Evolutionary conservation across 192 early-diverging fungal genomes (phyloP).

Genomic region (Rhizophagus sp.): DNA sequence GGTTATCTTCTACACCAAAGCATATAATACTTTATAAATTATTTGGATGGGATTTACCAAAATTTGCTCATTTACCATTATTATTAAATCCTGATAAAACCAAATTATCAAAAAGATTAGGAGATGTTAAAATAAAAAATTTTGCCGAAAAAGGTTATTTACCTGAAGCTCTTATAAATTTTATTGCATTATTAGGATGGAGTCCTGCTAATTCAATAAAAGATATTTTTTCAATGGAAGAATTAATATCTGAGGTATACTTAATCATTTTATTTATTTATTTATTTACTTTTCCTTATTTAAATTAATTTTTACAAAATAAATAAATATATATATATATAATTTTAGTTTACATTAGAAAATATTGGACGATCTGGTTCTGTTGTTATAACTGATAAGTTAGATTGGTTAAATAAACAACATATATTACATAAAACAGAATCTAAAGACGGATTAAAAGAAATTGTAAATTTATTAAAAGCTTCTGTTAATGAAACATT

Average conservation of each 20-base stretch:
- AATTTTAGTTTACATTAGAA: slow-evolving; percentile 53
- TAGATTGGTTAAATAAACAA: slow-evolving; percentile 76
- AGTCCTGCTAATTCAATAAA: slow-evolving; percentile 53
- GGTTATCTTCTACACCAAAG: slow-evolving; percentile 93
- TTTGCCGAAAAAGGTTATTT: slow-evolving; percentile 79
- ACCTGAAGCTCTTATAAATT: slow-evolving; percentile 85
- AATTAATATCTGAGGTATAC: slow-evolving; percentile 54
- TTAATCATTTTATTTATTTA: neutral
- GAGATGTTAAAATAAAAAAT: slow-evolving; percentile 72
- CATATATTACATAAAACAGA: slow-evolving; percentile 54
- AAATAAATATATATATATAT: slow-evolving; percentile 6
- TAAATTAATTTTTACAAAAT: neutral
- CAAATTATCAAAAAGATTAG: slow-evolving; percentile 90
- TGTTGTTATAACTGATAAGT: slow-evolving; percentile 65
- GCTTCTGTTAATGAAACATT: slow-evolving; percentile 34
- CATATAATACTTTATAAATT: slow-evolving; percentile 83
- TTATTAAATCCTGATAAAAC: slow-evolving; percentile 79
- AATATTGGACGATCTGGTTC: slow-evolving; percentile 63
- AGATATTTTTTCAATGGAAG: slow-evolving; percentile 67
- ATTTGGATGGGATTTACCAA: slow-evolving; percentile 77
- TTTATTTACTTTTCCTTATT: neutral
- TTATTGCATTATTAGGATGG: slow-evolving; percentile 87
- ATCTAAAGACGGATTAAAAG: slow-evolving; percentile 42
- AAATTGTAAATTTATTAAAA: slow-evolving; percentile 43
- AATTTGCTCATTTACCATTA: slow-evolving; percentile 87